Percentiles rank a stretch among this genome's conserved stretches.
phyloP scores from a whole-genome alignment of 441 rosid species.

The Rhodomyrtus psidioides region DNA sequence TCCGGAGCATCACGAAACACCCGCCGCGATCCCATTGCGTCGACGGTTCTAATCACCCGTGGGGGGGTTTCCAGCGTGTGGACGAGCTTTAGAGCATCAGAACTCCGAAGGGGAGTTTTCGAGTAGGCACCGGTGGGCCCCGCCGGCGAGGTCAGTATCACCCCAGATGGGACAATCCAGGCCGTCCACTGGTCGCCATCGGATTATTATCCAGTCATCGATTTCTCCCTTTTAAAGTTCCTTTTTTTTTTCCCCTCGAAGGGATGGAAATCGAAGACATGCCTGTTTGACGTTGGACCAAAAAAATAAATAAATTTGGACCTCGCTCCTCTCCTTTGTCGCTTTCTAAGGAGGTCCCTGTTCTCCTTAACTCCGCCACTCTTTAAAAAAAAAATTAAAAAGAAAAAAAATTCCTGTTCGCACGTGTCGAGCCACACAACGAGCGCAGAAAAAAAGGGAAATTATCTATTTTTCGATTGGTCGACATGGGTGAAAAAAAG shows the following conservation, averaged over 20 bases:
- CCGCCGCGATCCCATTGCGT: conserved; percentile 1
- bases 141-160: background rate
- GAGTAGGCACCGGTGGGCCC: background rate
- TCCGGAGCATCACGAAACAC: background rate
- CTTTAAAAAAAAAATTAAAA: no score
- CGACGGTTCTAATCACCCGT: conserved; percentile 3
- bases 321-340: background rate
- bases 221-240: background rate
- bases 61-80: background rate
- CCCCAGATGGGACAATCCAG: conserved; percentile 6
- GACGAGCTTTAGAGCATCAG: background rate
- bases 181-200: background rate
- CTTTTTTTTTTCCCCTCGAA: rapidly evolving
- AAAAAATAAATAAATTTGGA: no score
- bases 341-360: background rate
- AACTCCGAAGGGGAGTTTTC: background rate
- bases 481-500: background rate
- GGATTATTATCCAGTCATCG: background rate
- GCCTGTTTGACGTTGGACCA: background rate
- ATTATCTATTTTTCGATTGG: background rate
- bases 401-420: background rate
- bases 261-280: background rate
- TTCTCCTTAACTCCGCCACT: background rate
- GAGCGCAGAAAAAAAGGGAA: background rate
- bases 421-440: background rate